Percentiles rank a stretch among this genome's conserved stretches.
Conservation (phyloP, 2,329 filamentous ascomycete species). For the Colletotrichum theobromicola region DNA sequence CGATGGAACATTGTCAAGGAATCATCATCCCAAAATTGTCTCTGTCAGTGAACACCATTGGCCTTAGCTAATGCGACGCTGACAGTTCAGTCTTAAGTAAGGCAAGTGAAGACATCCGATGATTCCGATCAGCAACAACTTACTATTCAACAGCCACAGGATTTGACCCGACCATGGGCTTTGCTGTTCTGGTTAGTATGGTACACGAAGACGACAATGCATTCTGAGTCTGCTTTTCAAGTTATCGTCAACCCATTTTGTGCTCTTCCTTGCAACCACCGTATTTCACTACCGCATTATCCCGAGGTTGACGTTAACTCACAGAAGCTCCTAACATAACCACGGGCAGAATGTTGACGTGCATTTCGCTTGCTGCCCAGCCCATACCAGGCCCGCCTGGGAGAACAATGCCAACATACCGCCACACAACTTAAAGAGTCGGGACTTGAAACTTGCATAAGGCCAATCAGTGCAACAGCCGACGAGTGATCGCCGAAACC, state of each 20-base stretch:
- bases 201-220: neutral
- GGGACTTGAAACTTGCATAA: neutral
- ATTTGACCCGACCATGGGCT: neutral
- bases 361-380: neutral
- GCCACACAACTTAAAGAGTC: neutral
- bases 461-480: neutral
- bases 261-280: neutral
- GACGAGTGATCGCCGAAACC: neutral
- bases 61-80: neutral
- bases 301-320: neutral
- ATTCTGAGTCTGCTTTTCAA: neutral
- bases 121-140: neutral
- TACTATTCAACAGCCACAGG: neutral
- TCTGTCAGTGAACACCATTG: neutral
- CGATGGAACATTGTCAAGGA: neutral
- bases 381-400: neutral
- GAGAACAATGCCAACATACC: neutral
- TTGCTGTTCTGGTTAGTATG: neutral
- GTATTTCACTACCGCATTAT: neutral
- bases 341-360: neutral
- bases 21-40: neutral
- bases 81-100: neutral
- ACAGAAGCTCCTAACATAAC: neutral
- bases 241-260: neutral
- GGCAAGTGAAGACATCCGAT: neutral